phyloP scores from a whole-genome alignment of 2,329 filamentous ascomycete genomes.

The Fusarium nanum region DNA sequence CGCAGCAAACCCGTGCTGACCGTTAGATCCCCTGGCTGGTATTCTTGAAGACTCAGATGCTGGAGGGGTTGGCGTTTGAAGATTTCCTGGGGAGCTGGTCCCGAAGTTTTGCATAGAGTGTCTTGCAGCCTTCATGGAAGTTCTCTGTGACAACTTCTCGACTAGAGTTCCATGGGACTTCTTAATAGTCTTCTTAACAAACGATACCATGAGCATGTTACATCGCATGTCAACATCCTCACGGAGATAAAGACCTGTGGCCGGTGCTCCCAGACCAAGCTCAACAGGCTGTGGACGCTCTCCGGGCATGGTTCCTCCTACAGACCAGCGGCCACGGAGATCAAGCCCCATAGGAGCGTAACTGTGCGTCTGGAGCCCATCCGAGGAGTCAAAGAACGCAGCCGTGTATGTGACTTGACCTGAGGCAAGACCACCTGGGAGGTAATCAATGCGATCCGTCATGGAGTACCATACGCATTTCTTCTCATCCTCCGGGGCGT shows the following conservation, averaged over 20 bases:
- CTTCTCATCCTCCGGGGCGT: constrained; percentile 77
- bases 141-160: constrained; percentile 64
- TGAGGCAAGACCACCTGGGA: constrained; percentile 73
- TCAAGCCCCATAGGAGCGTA: constrained; percentile 86
- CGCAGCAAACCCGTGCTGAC: constrained; percentile 20
- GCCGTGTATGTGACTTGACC: constrained; percentile 81
- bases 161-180: constrained; percentile 79
- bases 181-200: constrained; percentile 85
- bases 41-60: constrained; percentile 27
- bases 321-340: constrained; percentile 80
- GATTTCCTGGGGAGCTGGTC: not conserved
- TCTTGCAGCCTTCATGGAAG: constrained; percentile 31
- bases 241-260: constrained; percentile 79
- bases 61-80: constrained; percentile 29
- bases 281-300: constrained; percentile 75
- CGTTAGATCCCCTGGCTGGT: constrained; percentile 24
- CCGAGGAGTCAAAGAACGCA: constrained; percentile 79
- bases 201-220: constrained; percentile 78
- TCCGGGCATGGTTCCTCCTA: constrained; percentile 77
- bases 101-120: constrained; percentile 34
- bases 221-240: constrained; percentile 87
- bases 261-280: constrained; percentile 72
- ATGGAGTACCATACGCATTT: constrained; percentile 81
- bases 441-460: constrained; percentile 80
- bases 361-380: constrained; percentile 83